Evolutionary conservation across 345 rosid species (phyloP).

Genomic region (Arabidopsis suecica): DNA sequence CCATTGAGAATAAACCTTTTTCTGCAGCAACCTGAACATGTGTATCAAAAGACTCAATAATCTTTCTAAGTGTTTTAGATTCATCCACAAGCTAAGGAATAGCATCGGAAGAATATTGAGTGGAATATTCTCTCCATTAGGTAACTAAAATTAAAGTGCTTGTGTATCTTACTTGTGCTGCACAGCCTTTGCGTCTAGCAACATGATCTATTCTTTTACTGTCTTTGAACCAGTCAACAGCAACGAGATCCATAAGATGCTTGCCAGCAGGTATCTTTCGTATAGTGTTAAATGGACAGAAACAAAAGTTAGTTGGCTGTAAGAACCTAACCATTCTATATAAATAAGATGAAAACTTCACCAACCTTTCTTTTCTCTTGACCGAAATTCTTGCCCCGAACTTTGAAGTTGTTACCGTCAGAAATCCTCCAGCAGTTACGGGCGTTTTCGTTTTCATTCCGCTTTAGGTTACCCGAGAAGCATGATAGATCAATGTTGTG

Average conservation of each 20-base stretch:
- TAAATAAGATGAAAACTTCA: slow-evolving; percentile 2
- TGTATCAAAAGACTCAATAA: slow-evolving; percentile 23
- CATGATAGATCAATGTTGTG: slow-evolving; percentile 83
- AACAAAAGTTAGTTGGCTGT: slow-evolving; percentile 27
- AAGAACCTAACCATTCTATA: slow-evolving; percentile 14
- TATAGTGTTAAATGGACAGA: slow-evolving; percentile 9
- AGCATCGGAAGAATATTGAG: not conserved
- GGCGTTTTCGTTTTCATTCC: slow-evolving; percentile 77
- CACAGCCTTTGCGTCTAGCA: slow-evolving; percentile 91
- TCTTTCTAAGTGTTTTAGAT: not conserved
- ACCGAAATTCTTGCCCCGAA: slow-evolving; percentile 88
- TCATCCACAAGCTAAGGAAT: slow-evolving; percentile 11
- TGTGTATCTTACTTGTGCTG: slow-evolving; percentile 73
- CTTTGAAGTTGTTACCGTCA: slow-evolving; percentile 91
- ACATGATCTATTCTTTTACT: slow-evolving; percentile 97
- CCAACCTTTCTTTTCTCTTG: slow-evolving; percentile 81
- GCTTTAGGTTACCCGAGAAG: slow-evolving; percentile 83
- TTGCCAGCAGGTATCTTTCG: slow-evolving; percentile 90
- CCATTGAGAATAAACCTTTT: slow-evolving; percentile 71
- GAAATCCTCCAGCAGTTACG: slow-evolving; percentile 94
- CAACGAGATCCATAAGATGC: slow-evolving; percentile 96
- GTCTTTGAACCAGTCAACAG: slow-evolving; percentile 99
- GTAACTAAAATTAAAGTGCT: slow-evolving; percentile 1
- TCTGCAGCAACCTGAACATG: slow-evolving; percentile 70
- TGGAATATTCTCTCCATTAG: not conserved